A percentile compares a stretch with the other conserved stretches of the same genome.
phyloP scores from a whole-genome alignment of 2,329 filamentous ascomycete species.

The Aspergillus calidoustus region DNA sequence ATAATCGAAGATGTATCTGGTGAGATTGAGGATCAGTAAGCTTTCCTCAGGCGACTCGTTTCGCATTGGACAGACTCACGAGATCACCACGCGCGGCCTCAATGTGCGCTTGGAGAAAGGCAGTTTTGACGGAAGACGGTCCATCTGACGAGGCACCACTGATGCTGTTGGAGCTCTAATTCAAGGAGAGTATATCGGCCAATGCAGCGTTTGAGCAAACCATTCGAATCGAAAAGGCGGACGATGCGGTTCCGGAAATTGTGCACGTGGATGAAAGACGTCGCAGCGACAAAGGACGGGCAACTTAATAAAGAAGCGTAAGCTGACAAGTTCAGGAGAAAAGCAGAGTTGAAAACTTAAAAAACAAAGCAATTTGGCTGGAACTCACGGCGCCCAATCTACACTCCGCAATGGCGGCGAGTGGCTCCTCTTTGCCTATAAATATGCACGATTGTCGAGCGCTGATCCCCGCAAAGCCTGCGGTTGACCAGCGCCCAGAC shows the following conservation, averaged over 20 bases:
- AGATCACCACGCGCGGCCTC: conserved; percentile 56
- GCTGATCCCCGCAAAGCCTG: neutral
- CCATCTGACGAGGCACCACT: conserved; percentile 25
- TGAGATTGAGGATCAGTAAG: conserved; percentile 4
- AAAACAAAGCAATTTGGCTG: conserved; percentile 13
- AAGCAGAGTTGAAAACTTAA: neutral
- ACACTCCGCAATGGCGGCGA: neutral
- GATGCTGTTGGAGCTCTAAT: neutral
- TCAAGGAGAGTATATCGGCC: neutral
- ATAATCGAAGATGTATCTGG: conserved; percentile 63
- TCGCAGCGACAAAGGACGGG: neutral
- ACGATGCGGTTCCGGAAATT: neutral
- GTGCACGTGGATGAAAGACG: conserved; percentile 1
- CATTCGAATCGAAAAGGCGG: neutral
- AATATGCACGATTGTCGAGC: conserved; percentile 2
- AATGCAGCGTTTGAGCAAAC: neutral
- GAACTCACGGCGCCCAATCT: neutral
- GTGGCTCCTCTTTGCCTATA: conserved; percentile 8
- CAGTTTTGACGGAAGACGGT: conserved; percentile 47
- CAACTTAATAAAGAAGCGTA: neutral
- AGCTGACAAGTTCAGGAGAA: conserved; percentile 1
- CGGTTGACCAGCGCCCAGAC: neutral
- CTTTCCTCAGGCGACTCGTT: neutral
- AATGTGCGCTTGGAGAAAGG: conserved; percentile 60
- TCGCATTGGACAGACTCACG: conserved; percentile 44